Evolutionary conservation across 1,284 basidiomycete genomes (phyloP).

Genomic region (Leucoagaricus sp.): DNA sequence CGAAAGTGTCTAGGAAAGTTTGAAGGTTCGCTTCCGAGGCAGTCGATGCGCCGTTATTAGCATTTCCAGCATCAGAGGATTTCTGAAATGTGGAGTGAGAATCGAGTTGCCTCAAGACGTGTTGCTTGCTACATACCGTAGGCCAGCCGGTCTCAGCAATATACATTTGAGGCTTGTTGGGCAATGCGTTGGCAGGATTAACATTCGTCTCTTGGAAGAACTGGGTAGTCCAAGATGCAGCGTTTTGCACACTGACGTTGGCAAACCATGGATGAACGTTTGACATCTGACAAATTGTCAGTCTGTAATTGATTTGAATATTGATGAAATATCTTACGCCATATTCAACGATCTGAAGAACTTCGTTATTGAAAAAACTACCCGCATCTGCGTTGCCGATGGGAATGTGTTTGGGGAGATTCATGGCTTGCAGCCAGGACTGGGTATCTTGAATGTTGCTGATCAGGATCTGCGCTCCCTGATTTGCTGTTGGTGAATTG

Average conservation of each 20-base stretch:
- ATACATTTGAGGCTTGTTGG: constrained; percentile 74
- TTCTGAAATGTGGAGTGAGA: constrained; percentile 35
- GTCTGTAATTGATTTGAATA: not conserved
- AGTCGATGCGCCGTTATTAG: constrained; percentile 62
- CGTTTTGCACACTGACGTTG: constrained; percentile 64
- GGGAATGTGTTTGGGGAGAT: constrained; percentile 55
- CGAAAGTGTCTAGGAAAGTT: constrained; percentile 81
- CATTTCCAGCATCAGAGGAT: constrained; percentile 59
- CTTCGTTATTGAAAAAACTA: constrained; percentile 74
- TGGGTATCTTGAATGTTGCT: constrained; percentile 68
- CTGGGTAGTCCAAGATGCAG: constrained; percentile 56
- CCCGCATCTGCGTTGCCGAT: constrained; percentile 94
- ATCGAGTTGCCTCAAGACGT: not conserved
- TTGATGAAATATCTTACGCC: constrained; percentile 44
- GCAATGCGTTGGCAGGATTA: constrained; percentile 39
- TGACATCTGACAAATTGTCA: constrained; percentile 46
- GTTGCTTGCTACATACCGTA: constrained; percentile 48
- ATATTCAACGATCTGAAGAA: constrained; percentile 77
- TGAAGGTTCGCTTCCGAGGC: constrained; percentile 75
- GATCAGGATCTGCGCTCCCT: constrained; percentile 56
- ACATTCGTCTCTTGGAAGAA: constrained; percentile 59
- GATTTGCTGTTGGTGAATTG: constrained; percentile 56
- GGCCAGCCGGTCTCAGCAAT: constrained; percentile 97
- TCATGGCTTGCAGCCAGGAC: constrained; percentile 54
- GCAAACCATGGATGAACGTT: constrained; percentile 92